Percentiles rank a stretch among this genome's conserved stretches.
Conservation (phyloP, 345 rosid genomes). For the Aegle marmelos region DNA sequence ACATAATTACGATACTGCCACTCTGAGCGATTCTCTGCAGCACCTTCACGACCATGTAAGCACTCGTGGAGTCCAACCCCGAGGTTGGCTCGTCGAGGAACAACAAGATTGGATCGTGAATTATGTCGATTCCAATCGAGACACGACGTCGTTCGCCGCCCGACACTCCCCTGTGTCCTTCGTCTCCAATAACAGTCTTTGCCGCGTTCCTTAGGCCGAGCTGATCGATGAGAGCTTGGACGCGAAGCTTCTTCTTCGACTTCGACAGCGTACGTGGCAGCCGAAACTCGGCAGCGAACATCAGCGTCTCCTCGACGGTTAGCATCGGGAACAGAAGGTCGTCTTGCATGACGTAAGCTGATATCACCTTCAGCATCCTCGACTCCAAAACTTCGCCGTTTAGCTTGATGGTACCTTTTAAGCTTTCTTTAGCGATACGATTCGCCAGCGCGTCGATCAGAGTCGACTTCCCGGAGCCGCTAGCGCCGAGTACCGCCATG, state of each 20-base stretch:
- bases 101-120: conserved; percentile 84
- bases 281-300: conserved; percentile 91
- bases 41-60: conserved; percentile 95
- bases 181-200: conserved; percentile 83
- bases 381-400: conserved; percentile 79
- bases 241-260: conserved; percentile 70
- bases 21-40: conserved; percentile 87
- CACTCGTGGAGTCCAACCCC: conserved; percentile 91
- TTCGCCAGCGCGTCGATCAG: conserved; percentile 79
- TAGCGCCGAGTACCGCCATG: conserved; percentile 87
- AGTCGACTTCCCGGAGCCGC: conserved; percentile 92
- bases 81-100: conserved; percentile 96
- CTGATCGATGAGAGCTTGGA: conserved; percentile 84
- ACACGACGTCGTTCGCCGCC: conserved; percentile 94
- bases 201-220: conserved; percentile 84
- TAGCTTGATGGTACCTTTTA: conserved; percentile 61
- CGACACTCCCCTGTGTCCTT: conserved; percentile 92
- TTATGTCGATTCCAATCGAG: conserved; percentile 85
- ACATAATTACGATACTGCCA: conserved; percentile 91
- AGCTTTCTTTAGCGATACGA: conserved; percentile 73
- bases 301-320: conserved; percentile 80
- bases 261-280: conserved; percentile 69
- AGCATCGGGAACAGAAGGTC: conserved; percentile 86
- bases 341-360: conserved; percentile 95
- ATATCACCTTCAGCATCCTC: conserved; percentile 72